phyloP scores from a whole-genome alignment of 2,329 filamentous ascomycete genomes.

The Aspergillus sp. region DNA sequence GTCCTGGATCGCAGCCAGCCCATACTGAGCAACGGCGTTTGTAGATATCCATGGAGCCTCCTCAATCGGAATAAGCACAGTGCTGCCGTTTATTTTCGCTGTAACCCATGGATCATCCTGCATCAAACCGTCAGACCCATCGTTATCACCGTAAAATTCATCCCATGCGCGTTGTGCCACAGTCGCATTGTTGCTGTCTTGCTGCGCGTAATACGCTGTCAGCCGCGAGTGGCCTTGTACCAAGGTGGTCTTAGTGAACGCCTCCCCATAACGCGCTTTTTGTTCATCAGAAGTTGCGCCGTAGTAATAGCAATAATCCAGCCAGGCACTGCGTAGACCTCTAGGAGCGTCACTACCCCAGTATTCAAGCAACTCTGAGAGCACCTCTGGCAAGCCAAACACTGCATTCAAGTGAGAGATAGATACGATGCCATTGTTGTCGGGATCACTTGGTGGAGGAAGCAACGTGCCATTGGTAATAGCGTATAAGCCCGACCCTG shows the following conservation, averaged over 20 bases:
- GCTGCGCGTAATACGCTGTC: constrained; percentile 48
- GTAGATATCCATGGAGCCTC: constrained; percentile 54
- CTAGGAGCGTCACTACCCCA: constrained; percentile 40
- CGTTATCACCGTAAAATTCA: constrained; percentile 38
- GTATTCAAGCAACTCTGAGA: constrained; percentile 50
- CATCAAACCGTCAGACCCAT: constrained; percentile 8
- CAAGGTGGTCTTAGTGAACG: constrained; percentile 44
- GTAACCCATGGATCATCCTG: constrained; percentile 7
- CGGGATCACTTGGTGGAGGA: constrained; percentile 48
- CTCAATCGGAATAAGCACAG: constrained; percentile 44
- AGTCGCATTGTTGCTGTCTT: constrained; percentile 36
- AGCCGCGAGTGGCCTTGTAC: constrained; percentile 54
- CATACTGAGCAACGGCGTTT: constrained; percentile 53
- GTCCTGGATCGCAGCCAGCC: constrained; percentile 52
- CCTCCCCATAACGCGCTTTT: constrained; percentile 45
- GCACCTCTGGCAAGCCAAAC: constrained; percentile 54
- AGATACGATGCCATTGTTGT: constrained; percentile 46
- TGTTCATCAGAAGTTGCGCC: constrained; percentile 46
- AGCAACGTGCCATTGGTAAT: constrained; percentile 44
- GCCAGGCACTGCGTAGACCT: constrained; percentile 49
- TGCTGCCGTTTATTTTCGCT: constrained; percentile 34
- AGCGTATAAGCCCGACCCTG: constrained; percentile 49
- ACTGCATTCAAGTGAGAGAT: constrained; percentile 53
- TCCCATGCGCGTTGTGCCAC: constrained; percentile 49
- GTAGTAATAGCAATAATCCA: constrained; percentile 57